These are phyloP conservation scores for Cubamyces lactineus DNA, from an alignment of 768 basidiomycete species.

Conservation along the genomic window DNA sequence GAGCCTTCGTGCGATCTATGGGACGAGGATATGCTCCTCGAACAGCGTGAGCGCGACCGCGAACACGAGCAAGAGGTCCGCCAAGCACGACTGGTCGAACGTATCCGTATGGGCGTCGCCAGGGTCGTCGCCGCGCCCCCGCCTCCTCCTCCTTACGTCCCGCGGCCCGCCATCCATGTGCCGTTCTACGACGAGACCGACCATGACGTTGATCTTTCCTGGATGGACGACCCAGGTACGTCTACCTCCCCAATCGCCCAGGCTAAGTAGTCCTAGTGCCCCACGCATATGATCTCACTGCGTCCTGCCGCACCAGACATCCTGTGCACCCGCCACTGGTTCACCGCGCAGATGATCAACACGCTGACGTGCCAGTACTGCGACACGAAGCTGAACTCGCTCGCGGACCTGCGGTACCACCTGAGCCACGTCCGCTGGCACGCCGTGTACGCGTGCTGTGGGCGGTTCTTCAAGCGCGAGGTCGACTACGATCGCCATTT, in stretches of 20 bases:
- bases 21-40: conserved; percentile 43
- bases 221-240: conserved; percentile 30
- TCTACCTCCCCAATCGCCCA: background rate
- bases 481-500: conserved; percentile 29
- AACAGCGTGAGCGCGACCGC: conserved; percentile 35
- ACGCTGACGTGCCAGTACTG: conserved; percentile 34
- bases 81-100: background rate
- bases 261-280: too few relatives aligned
- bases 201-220: conserved; percentile 13
- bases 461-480: conserved; percentile 33
- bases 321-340: conserved; percentile 26
- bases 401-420: conserved; percentile 34
- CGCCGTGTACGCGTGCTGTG: conserved; percentile 34
- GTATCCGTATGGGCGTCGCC: background rate
- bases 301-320: conserved; percentile 7
- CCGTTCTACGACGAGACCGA: background rate
- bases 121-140: background rate
- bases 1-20: conserved; percentile 41
- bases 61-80: conserved; percentile 24
- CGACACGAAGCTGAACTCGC: conserved; percentile 26
- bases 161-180: conserved; percentile 5
- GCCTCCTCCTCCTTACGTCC: conserved; percentile 10
- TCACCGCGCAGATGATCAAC: conserved; percentile 31
- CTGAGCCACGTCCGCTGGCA: conserved; percentile 28
- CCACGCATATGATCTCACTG: background rate